These are phyloP conservation scores for Amaranthus palmeri DNA, from an alignment of 148 eudicot genomes.

Conservation along the genomic window DNA sequence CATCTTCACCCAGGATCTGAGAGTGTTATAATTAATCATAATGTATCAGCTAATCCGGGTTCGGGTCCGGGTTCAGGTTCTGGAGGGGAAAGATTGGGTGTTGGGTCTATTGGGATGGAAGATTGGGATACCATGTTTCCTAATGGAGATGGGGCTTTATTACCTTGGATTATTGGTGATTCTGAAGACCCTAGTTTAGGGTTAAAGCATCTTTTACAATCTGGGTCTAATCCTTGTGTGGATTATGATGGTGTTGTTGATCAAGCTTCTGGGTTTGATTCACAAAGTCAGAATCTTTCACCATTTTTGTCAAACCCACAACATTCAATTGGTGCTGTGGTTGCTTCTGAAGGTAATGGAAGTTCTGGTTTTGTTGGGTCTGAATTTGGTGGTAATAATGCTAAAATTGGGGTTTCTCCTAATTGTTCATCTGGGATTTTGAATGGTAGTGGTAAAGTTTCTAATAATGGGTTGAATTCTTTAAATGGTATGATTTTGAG, in stretches of 20 bases:
- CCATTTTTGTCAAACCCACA: neutral
- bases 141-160: conserved; percentile 54
- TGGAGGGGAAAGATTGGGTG: conserved; percentile 27
- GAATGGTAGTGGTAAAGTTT: conserved; percentile 22
- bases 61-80: neutral
- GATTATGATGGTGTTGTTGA: conserved; percentile 54
- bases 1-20: conserved; percentile 21
- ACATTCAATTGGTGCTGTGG: neutral
- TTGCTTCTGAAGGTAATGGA: conserved; percentile 10
- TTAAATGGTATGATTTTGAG: neutral
- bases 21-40: neutral
- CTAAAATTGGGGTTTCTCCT: conserved; percentile 16
- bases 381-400: conserved; percentile 16
- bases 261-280: conserved; percentile 37
- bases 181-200: conserved; percentile 59
- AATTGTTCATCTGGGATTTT: conserved; percentile 24
- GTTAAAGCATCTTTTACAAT: conserved; percentile 52
- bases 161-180: conserved; percentile 77
- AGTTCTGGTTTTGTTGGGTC: neutral
- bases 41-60: neutral
- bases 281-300: neutral
- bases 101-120: conserved; percentile 52
- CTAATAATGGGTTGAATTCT: conserved; percentile 13
- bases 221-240: conserved; percentile 27
- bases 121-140: conserved; percentile 73